Evolutionary conservation across 208 protist species (phyloP).

Genomic region (Wallacemonas sp.): DNA sequence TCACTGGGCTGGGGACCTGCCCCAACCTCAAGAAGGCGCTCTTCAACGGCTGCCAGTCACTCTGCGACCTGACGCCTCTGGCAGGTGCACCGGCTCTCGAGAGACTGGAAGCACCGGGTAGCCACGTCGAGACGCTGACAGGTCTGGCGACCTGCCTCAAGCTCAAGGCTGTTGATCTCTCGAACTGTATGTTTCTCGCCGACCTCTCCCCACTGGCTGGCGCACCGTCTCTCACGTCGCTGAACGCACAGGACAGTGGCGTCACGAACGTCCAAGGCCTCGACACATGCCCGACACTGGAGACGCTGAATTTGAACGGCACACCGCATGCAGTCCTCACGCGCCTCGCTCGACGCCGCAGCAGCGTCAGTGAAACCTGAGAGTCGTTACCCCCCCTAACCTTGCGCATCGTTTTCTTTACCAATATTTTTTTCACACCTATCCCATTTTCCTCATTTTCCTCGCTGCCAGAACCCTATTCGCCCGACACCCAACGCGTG

Average conservation of each 20-base stretch:
- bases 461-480: too few relatives aligned
- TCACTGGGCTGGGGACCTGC: too few relatives aligned
- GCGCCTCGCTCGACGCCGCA: too few relatives aligned
- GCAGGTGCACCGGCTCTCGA: background rate
- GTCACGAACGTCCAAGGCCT: constrained; percentile 14
- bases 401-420: too few relatives aligned
- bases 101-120: background rate
- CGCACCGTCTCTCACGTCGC: constrained; percentile 9
- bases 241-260: constrained; percentile 4
- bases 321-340: background rate
- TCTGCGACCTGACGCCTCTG: too few relatives aligned
- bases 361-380: too few relatives aligned
- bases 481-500: too few relatives aligned
- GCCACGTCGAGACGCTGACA: background rate
- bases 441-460: too few relatives aligned
- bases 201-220: constrained; percentile 3
- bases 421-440: too few relatives aligned
- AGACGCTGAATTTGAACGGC: constrained; percentile 4
- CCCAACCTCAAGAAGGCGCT: too few relatives aligned
- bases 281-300: constrained; percentile 3
- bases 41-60: too few relatives aligned
- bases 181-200: background rate
- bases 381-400: too few relatives aligned
- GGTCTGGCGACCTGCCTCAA: background rate
- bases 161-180: constrained; percentile 11